Evolutionary conservation across 1,139 yeast genomes (phyloP), one percentile per base, ranked within the genome.

Genomic region (Geotrichum histeridarum): DNA sequence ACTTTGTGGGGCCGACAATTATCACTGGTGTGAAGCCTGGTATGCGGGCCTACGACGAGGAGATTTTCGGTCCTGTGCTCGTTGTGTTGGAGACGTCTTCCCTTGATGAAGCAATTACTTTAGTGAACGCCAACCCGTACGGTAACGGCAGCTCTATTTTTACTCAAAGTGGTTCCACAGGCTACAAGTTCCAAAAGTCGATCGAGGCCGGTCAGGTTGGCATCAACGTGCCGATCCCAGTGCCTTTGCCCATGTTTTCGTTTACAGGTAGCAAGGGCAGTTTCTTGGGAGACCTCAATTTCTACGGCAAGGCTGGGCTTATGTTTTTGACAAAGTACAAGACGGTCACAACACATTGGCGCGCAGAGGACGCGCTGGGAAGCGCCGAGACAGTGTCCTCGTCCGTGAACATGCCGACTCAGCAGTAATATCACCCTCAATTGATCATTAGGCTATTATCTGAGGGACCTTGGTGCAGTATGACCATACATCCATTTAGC

Each of bases 171-270:
- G 93, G 93, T 17, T 75, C 86, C 22, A 75, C 81, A 18, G 85
- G 87, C 1, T 84, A 83, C 71, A 81, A 81, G 67, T 84, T 84
- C 75, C 83, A 80, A 66, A 82, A 80, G 72, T 78, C 81, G 63
- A 80, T 84, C 58, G 86, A 83, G 57, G 82, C 84, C 57, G 93
- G 93, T 30, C 91, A 84, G 71, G 86, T 84, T 54, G 93, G 93
- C 59, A 78, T 84, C 64, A 84, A 84, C 64, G 89, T 84, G 50
- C 91, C 93, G 31, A 85, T 84, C 61, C 93, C 91, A 12, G 93
- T 85, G 22, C 91, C 91, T 56, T 73, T 85, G 67, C 91, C 93
- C 59, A 83, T 84, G 87, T 85, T 85, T 69, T 83, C 89, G 6
- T 85, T 85, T 73, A 85, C 91, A 30, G 93, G 93, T 36, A 82